Base-by-base conservation (phyloP, 1,284 basidiomycete species). In the Ceratobasidium sp. region DNA sequence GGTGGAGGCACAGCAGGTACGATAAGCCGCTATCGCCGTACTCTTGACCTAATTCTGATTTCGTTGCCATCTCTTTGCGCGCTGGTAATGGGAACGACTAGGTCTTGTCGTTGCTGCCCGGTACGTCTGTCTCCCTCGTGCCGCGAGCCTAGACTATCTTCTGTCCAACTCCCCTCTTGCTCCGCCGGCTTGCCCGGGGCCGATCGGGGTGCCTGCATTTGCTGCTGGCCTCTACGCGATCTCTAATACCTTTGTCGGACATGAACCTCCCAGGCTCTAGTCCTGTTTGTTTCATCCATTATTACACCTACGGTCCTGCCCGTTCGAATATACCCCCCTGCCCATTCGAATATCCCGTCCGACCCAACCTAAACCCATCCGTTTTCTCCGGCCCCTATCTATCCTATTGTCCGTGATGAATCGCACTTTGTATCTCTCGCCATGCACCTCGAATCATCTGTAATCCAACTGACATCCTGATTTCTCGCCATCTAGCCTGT, bases 71-170 rank as follows among this genome's bases (percentile, higher is more conserved):
- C n/a, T 36, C 53, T 44, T 69, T 61, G 42, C 59, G 12, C 38
- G 46, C 49, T 49, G 28, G 18, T 51, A 36, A 54, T 58, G 64
- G 51, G 11, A 53, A 53, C 51, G 51, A 53, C 40, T 25, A 69
- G 64, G 64, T 49, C 64, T 69, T 38, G 64, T 69, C 25, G 64
- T 69, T 18, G 64, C 64, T 69, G 64, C 64, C 23, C 64, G 64
- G 64, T 69, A 40, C 38, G 64, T 69, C 14, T 33, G 9, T 38
- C 38, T 25, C 40, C n/a, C 5, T 25, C 23, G 16, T 9, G 33
- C 8, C 46, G 8, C 30, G n/a, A 51, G 16, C 23, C 48, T 38
- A 9, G 49, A 21, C n/a, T n/a, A n/a, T n/a, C n/a, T n/a, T 54
- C 33, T 44, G 14, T 59, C 21, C n/a, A n/a, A 12, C 33, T 38